phyloP scores from a whole-genome alignment of 441 rosid genomes.

The Erodium moschatum region DNA sequence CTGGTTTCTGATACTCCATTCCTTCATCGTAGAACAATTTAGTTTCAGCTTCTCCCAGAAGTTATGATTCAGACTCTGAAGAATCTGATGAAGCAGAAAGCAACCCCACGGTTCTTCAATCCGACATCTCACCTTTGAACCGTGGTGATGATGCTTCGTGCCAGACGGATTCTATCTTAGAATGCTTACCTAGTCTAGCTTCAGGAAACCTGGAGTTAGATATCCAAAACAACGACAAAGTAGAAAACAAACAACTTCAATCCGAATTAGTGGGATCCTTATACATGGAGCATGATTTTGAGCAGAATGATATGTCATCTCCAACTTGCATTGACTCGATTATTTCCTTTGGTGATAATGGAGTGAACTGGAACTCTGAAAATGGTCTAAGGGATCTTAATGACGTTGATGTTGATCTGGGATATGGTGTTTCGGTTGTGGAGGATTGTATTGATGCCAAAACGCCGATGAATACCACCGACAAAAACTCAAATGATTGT shows the following conservation, averaged over 20 bases:
- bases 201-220: conserved; percentile 15
- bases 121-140: conserved; percentile 13
- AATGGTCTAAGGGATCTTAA: neutral
- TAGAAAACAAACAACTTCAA: conserved; percentile 3
- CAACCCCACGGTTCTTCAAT: conserved; percentile 12
- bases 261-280: conserved; percentile 10
- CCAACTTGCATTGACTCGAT: conserved; percentile 16
- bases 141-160: conserved; percentile 12
- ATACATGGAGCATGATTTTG: conserved; percentile 20
- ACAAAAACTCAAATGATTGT: conserved; percentile 4
- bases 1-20: neutral
- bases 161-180: conserved; percentile 9
- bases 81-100: conserved; percentile 24
- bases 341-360: conserved; percentile 5
- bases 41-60: neutral
- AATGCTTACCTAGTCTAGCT: conserved; percentile 12
- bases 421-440: conserved; percentile 14
- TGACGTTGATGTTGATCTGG: conserved; percentile 9
- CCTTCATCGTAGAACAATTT: conserved; percentile 18
- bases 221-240: conserved; percentile 10
- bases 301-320: conserved; percentile 13
- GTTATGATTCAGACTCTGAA: conserved; percentile 10
- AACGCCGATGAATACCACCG: neutral
- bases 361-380: neutral
- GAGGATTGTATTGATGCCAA: conserved; percentile 17